These are phyloP conservation scores for Pythium sp. DNA, from an alignment of 352 stramenopile species.

Conservation along the genomic window DNA sequence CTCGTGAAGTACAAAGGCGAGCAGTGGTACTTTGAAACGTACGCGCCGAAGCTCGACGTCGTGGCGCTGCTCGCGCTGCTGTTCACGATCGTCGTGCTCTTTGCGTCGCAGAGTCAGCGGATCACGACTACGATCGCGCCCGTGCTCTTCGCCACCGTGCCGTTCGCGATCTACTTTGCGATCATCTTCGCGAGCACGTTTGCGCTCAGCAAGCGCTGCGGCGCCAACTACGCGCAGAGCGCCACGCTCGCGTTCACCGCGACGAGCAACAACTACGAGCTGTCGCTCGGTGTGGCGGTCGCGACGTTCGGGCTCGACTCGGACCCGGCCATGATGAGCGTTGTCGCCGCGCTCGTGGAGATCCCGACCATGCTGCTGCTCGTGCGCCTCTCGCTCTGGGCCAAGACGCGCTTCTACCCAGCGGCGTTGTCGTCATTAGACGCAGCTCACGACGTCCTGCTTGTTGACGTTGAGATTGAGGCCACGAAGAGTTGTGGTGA, in stretches of 20 bases:
- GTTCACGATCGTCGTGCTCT: slow-evolving; percentile 71
- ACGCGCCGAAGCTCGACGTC: slow-evolving; percentile 39
- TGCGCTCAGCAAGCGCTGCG: slow-evolving; percentile 29
- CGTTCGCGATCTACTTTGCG: slow-evolving; percentile 63
- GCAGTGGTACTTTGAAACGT: slow-evolving; percentile 49
- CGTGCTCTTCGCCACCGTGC: slow-evolving; percentile 54
- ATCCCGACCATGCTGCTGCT: slow-evolving; percentile 43
- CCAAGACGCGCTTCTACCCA: slow-evolving; percentile 14
- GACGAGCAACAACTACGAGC: slow-evolving; percentile 87
- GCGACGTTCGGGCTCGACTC: slow-evolving; percentile 69
- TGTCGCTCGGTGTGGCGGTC: slow-evolving; percentile 67
- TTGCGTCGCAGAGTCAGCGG: slow-evolving; percentile 64
- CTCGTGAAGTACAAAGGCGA: slow-evolving; percentile 34
- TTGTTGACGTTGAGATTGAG: no score
- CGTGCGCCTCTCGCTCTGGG: slow-evolving; percentile 29
- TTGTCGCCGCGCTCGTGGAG: slow-evolving; percentile 43
- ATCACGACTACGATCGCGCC: slow-evolving; percentile 52
- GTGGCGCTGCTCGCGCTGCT: slow-evolving; percentile 57
- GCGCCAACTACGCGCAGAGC: slow-evolving; percentile 44
- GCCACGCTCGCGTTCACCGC: slow-evolving; percentile 65
- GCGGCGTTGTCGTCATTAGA: background rate
- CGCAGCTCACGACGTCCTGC: background rate
- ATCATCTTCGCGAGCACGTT: slow-evolving; percentile 57
- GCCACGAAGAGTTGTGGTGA: background rate
- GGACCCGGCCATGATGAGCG: slow-evolving; percentile 53